Evolutionary conservation across 768 basidiomycete species (phyloP).

Genomic region (Xanthoconium purpureum): DNA sequence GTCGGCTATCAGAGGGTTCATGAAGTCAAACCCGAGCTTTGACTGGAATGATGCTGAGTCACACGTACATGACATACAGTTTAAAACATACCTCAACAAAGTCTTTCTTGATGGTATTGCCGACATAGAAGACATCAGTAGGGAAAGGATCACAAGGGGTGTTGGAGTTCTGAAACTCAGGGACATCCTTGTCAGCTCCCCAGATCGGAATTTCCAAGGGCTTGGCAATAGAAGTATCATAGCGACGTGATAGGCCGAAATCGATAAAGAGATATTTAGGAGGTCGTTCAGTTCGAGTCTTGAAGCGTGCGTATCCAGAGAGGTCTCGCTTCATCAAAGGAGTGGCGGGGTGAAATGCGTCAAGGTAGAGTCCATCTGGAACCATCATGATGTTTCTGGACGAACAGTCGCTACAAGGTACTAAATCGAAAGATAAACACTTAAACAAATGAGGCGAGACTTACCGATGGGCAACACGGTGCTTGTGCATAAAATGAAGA

Average conservation of each 20-base stretch:
- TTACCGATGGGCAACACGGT: slow-evolving; percentile 12
- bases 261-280: slow-evolving; percentile 15
- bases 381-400: slow-evolving; percentile 37
- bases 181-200: slow-evolving; percentile 33
- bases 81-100: slow-evolving; percentile 29
- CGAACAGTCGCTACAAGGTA: slow-evolving; percentile 23
- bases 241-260: slow-evolving; percentile 28
- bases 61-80: not conserved
- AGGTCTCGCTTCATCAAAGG: slow-evolving; percentile 18
- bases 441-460: not conserved
- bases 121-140: slow-evolving; percentile 43
- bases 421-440: not conserved
- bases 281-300: slow-evolving; percentile 17
- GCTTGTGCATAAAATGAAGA: not conserved
- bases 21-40: not conserved
- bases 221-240: slow-evolving; percentile 18
- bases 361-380: slow-evolving; percentile 20
- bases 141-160: slow-evolving; percentile 38
- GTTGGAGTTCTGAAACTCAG: slow-evolving; percentile 31
- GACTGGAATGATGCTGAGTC: not conserved
- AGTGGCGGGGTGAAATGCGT: slow-evolving; percentile 28
- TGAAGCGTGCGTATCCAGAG: slow-evolving; percentile 14
- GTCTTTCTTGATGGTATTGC: slow-evolving; percentile 34
- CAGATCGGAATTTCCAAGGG: slow-evolving; percentile 20
- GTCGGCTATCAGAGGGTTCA: too few relatives aligned